Evolutionary conservation across 164 flowering plant genomes (phyloP).

Genomic region (Annona cherimola): DNA sequence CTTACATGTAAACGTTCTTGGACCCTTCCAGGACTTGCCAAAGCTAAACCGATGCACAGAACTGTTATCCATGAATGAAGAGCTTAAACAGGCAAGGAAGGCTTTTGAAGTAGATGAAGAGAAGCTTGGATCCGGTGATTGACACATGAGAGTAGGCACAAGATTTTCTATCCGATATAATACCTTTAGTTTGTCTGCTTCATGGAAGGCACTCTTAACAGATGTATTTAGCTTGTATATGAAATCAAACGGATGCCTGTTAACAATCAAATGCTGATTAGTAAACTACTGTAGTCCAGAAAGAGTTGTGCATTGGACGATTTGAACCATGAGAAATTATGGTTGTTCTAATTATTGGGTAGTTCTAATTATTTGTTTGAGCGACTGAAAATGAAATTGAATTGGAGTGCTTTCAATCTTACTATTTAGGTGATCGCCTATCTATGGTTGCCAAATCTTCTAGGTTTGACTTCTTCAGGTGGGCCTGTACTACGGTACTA

Average conservation of each 20-base stretch:
- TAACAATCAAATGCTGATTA: too few species aligned
- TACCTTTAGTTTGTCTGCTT: not conserved
- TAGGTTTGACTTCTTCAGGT: too few species aligned
- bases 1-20: not conserved
- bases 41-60: conserved; percentile 82
- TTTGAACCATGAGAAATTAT: too few species aligned
- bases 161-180: not conserved
- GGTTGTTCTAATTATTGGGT: too few species aligned
- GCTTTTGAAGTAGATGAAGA: conserved; percentile 85
- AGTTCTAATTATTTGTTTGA: too few species aligned
- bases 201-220: not conserved
- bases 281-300: too few species aligned
- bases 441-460: too few species aligned
- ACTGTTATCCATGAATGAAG: conserved; percentile 85
- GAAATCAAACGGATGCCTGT: not conserved
- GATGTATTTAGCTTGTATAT: not conserved
- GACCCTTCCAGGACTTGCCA: conserved; percentile 50
- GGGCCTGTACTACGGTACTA: too few species aligned
- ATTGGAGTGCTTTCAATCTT: too few species aligned
- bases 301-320: too few species aligned
- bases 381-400: too few species aligned
- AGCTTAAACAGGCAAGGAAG: conserved; percentile 91
- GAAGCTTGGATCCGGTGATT: conserved; percentile 48
- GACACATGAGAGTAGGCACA: conserved; percentile 1
- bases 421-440: too few species aligned